A percentile compares a stretch with the other conserved stretches of the same genome.
These are phyloP conservation scores for Microsporum canis DNA, from an alignment of 2,329 filamentous ascomycete genomes.

Conservation along the genomic window DNA sequence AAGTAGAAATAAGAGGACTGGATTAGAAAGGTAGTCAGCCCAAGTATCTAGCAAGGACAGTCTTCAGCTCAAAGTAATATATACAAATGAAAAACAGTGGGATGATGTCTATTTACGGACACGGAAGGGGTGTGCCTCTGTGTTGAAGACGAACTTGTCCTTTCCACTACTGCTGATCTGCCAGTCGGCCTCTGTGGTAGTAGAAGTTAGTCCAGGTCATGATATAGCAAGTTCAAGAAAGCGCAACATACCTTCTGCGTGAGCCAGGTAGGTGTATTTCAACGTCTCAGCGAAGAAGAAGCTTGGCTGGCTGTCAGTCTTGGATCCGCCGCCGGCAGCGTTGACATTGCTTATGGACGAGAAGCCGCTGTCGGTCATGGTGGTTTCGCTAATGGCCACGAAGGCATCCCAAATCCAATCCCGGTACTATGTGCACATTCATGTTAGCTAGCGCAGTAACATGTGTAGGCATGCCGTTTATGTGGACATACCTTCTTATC, in stretches of 20 bases:
- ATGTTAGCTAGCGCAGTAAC: background rate
- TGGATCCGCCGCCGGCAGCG: slow-evolving; percentile 46
- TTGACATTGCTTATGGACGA: slow-evolving; percentile 57
- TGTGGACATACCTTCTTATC: slow-evolving; percentile 41
- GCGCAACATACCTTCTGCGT: slow-evolving; percentile 27
- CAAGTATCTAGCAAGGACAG: background rate
- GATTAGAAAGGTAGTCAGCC: background rate
- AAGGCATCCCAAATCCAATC: slow-evolving; percentile 79
- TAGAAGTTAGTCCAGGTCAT: background rate
- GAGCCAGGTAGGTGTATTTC: slow-evolving; percentile 71
- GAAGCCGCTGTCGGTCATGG: slow-evolving; percentile 55
- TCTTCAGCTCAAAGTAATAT: background rate
- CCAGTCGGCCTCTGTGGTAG: slow-evolving; percentile 45
- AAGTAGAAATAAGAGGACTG: background rate
- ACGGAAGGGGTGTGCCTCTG: slow-evolving; percentile 52
- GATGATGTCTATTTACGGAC: background rate
- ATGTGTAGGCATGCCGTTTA: background rate
- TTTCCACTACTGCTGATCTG: slow-evolving; percentile 41
- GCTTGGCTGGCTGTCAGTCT: slow-evolving; percentile 65
- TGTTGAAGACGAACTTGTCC: slow-evolving; percentile 53
- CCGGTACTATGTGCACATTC: slow-evolving; percentile 45
- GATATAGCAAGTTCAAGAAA: background rate
- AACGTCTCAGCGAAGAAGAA: slow-evolving; percentile 82
- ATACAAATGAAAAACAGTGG: background rate
- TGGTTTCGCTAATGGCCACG: slow-evolving; percentile 52